These are phyloP conservation scores for Naganishia randhawae DNA, from an alignment of 768 basidiomycete genomes.

Conservation along the genomic window DNA sequence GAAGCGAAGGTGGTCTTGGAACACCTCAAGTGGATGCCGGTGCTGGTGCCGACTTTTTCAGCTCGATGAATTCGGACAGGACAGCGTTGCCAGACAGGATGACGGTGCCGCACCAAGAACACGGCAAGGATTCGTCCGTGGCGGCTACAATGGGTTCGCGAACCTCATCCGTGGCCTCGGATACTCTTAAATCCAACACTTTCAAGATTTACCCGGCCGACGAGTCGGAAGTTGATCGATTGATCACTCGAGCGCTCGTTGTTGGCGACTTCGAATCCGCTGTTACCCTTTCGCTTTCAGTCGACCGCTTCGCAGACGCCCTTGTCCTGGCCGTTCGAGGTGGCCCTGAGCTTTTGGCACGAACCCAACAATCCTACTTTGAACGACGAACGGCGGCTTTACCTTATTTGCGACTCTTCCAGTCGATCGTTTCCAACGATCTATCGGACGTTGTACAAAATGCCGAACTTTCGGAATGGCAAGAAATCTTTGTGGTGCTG, in stretches of 20 bases:
- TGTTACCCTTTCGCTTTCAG: constrained; percentile 82
- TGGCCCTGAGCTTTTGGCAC: constrained; percentile 76
- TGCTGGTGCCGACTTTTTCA: constrained; percentile 75
- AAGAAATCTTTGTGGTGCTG: constrained; percentile 90
- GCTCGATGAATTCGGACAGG: constrained; percentile 62
- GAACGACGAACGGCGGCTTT: constrained; percentile 68
- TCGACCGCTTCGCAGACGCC: constrained; percentile 88
- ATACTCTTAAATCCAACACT: constrained; percentile 68
- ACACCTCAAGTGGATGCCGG: constrained; percentile 65
- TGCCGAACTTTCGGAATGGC: constrained; percentile 90
- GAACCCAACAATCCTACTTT: constrained; percentile 91
- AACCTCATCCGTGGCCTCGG: constrained; percentile 70
- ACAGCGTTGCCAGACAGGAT: constrained; percentile 55
- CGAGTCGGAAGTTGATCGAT: constrained; percentile 78
- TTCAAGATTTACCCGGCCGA: constrained; percentile 87
- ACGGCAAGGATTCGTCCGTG: constrained; percentile 79
- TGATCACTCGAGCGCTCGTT: constrained; percentile 88
- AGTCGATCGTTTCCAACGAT: constrained; percentile 87
- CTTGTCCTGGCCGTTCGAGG: constrained; percentile 89
- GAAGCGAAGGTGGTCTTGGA: constrained; percentile 53
- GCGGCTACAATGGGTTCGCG: constrained; percentile 93
- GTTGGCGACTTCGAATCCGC: constrained; percentile 93
- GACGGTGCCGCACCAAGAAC: constrained; percentile 72
- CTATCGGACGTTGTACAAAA: constrained; percentile 92
- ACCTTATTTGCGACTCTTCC: constrained; percentile 89